Evolutionary conservation across 2,329 filamentous ascomycete species (phyloP).

Genomic region (Helotiales sp.): DNA sequence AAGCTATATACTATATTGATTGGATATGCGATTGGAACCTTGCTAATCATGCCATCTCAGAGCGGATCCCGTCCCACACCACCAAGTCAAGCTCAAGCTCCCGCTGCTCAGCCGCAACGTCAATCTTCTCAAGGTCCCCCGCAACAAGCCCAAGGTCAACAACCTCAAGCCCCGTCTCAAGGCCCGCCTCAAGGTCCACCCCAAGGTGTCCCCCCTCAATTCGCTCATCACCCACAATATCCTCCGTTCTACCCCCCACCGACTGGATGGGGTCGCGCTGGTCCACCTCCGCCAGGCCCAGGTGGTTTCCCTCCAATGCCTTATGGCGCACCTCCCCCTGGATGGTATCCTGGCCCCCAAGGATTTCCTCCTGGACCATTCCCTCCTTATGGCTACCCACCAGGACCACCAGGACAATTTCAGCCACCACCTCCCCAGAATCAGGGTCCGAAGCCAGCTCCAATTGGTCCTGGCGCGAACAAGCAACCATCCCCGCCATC

Average conservation of each 20-base stretch:
- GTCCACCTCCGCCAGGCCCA: slow-evolving; percentile 61
- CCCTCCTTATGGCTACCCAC: slow-evolving; percentile 52
- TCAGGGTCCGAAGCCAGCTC: slow-evolving; percentile 49
- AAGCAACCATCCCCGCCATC: slow-evolving; percentile 54
- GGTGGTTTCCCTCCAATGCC: slow-evolving; percentile 75
- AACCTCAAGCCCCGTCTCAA: slow-evolving; percentile 17
- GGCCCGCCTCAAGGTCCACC: slow-evolving; percentile 25
- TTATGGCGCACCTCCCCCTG: slow-evolving; percentile 71
- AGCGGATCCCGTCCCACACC: slow-evolving; percentile 47
- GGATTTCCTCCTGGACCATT: slow-evolving; percentile 71
- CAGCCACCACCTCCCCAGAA: slow-evolving; percentile 49
- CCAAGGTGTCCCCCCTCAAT: slow-evolving; percentile 33
- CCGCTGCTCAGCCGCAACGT: slow-evolving; percentile 23
- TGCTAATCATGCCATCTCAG: slow-evolving; percentile 47
- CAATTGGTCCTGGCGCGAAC: slow-evolving; percentile 57
- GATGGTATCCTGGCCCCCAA: slow-evolving; percentile 79
- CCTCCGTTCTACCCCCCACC: slow-evolving; percentile 48
- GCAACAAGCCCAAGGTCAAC: slow-evolving; percentile 26
- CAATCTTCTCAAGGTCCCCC: slow-evolving; percentile 28
- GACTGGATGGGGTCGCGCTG: slow-evolving; percentile 59
- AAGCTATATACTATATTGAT: slow-evolving; percentile 15
- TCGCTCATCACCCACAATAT: slow-evolving; percentile 50
- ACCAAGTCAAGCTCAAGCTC: slow-evolving; percentile 27
- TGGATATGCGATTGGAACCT: slow-evolving; percentile 11
- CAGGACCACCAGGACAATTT: slow-evolving; percentile 70